Evolutionary conservation across 495 filamentous ascomycete genomes (phyloP).

Genomic region (Cercophora sp.): DNA sequence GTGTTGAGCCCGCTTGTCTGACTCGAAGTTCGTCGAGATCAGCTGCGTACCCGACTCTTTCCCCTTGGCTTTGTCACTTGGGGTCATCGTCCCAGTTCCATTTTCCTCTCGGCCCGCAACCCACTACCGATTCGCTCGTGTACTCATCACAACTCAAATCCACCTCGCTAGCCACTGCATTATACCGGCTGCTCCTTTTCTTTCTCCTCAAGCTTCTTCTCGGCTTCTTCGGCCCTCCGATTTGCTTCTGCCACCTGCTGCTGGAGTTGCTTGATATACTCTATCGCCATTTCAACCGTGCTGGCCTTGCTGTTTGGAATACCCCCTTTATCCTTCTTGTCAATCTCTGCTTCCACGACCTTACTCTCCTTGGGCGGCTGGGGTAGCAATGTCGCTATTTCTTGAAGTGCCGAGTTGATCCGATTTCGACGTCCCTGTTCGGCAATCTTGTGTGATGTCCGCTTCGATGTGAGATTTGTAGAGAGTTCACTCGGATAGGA

Average conservation of each 20-base stretch:
- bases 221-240: constrained; percentile 58
- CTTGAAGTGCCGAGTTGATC: constrained; percentile 89
- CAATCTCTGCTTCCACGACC: constrained; percentile 28
- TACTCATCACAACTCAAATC: neutral
- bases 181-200: neutral
- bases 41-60: too few relatives aligned
- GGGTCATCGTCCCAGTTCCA: too few relatives aligned
- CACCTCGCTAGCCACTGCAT: neutral
- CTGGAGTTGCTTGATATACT: constrained; percentile 86
- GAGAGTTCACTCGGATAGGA: constrained; percentile 87
- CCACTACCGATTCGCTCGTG: too few relatives aligned
- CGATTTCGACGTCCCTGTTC: constrained; percentile 93
- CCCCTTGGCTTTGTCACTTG: too few relatives aligned
- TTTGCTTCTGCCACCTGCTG: constrained; percentile 66
- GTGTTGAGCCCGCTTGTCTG: too few relatives aligned
- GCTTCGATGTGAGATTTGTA: constrained; percentile 90
- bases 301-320: constrained; percentile 84
- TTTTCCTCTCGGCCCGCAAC: too few relatives aligned
- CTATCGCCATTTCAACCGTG: constrained; percentile 92
- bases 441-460: constrained; percentile 95
- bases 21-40: too few relatives aligned
- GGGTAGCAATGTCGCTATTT: constrained; percentile 83
- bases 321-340: constrained; percentile 33
- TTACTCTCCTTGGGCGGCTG: constrained; percentile 39
- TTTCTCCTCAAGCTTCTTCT: constrained; percentile 18